Base-by-base conservation (phyloP, 768 basidiomycete species). In the Termitomyces titanicus region DNA sequence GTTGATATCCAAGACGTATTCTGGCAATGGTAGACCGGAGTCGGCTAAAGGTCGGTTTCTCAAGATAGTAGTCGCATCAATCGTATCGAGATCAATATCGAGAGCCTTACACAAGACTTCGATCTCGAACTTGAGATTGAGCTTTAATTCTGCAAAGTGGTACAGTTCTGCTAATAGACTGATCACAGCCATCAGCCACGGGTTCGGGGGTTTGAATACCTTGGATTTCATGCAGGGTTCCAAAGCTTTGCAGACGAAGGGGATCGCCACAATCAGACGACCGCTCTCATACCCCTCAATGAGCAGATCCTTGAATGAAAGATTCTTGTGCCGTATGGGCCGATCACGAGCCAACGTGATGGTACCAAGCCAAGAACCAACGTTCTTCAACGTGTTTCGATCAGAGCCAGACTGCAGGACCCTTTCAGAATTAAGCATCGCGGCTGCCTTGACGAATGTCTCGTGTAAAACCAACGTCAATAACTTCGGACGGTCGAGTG, bases 41-140 rank as follows among this genome's bases (percentile, higher is more conserved):
- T 86, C 86, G 27, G 78, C 65, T 10, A 86, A 66, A 18, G 90
- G 87, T 1, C 94, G 80, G 60, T 80, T 92, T 55, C 92, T 85
- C 20, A 99, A 76, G 48, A 95, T 80, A 5, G 81, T 86, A 5
- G 94, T 87, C 3, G 90, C 88, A 66, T 96, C 92, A 44, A 98
- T 78, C 7, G 85, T 70, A 65, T 90, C 91, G 27, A 98, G 80
- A 63, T 94, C 87, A 61, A 99, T 83, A 27, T 92, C 86, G 31
- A 99, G 83, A 31, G 84, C 83, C 69, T 94, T 95, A 80, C 96
- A 98, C 18, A 98, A 75, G 37, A 98, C 87, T 71, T 99, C 97
- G 52, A 99, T 98, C 72, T 98, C 97, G 66, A 99, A 99, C 72
- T 98, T 98, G 68, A 94, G 81, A 67, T 98, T 97, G 53, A 98